Evolutionary conservation across 2,329 filamentous ascomycete species (phyloP).

Genomic region (Fusarium nygamai): DNA sequence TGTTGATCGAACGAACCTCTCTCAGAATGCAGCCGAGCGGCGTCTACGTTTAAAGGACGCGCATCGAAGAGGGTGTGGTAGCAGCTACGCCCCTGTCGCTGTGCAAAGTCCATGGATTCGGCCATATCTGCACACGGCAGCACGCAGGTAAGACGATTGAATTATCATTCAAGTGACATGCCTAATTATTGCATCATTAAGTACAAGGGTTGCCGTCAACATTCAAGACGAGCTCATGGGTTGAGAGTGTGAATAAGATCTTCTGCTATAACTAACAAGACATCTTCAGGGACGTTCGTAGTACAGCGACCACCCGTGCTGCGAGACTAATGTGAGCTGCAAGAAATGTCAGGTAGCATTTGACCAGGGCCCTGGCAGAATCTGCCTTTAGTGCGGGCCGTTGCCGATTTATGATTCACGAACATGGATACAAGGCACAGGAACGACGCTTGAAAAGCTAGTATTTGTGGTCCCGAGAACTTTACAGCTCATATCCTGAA

Average conservation of each 20-base stretch:
- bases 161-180: not conserved
- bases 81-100: not conserved
- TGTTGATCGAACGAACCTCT: constrained; percentile 21
- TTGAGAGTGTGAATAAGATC: not conserved
- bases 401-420: constrained; percentile 24
- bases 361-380: constrained; percentile 28
- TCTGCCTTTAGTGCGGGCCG: constrained; percentile 23
- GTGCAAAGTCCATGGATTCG: not conserved
- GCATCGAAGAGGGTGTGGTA: constrained; percentile 21
- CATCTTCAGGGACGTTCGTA: constrained; percentile 11
- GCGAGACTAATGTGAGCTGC: constrained; percentile 36
- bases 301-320: constrained; percentile 1
- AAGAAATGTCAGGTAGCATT: constrained; percentile 35
- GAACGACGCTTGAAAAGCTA: not conserved
- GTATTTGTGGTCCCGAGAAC: not conserved
- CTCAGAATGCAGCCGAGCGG: constrained; percentile 23
- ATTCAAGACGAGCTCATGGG: not conserved
- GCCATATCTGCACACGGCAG: not conserved
- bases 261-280: constrained; percentile 3
- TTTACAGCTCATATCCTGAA: constrained; percentile 2
- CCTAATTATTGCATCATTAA: not conserved
- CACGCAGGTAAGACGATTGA: not conserved
- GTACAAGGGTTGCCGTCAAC: not conserved
- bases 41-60: constrained; percentile 11
- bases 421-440: not conserved